Percentiles rank a stretch among this genome's conserved stretches.
These are phyloP conservation scores for Glebionis coronaria DNA, from an alignment of 129 eudicot species.

Conservation along the genomic window DNA sequence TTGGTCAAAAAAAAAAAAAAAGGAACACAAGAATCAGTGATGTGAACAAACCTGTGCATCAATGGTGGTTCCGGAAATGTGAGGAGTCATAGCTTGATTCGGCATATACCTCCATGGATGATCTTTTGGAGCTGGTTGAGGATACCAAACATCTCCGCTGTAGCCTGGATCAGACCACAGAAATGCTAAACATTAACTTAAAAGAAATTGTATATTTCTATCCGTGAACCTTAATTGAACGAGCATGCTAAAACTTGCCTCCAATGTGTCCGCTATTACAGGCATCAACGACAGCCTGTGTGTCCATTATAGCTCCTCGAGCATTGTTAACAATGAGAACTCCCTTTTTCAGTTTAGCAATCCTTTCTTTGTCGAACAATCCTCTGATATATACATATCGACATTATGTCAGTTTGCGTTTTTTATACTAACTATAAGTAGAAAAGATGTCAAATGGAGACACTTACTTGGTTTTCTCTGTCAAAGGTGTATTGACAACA, in stretches of 20 bases:
- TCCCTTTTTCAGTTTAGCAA: constrained; percentile 89
- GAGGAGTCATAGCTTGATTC: constrained; percentile 99
- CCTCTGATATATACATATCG: constrained; percentile 47
- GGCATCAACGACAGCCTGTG: constrained; percentile 98
- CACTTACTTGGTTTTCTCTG: constrained; percentile 91
- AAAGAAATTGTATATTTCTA: background rate
- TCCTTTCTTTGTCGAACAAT: constrained; percentile 82
- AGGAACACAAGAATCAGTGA: background rate
- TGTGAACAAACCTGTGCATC: constrained; percentile 69
- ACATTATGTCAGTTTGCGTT: background rate
- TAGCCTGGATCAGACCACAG: constrained; percentile 48
- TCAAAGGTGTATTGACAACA: constrained; percentile 85
- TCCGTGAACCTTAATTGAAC: background rate
- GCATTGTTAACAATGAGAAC: constrained; percentile 96
- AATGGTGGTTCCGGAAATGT: constrained; percentile 95
- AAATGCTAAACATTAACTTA: background rate
- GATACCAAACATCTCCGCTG: constrained; percentile 98
- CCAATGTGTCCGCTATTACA: constrained; percentile 89
- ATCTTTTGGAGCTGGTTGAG: constrained; percentile 99
- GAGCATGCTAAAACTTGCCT: constrained; percentile 41
- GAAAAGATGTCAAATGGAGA: background rate
- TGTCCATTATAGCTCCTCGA: constrained; percentile 98
- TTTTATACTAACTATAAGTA: background rate
- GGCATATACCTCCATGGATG: constrained; percentile 99
- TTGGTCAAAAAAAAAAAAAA: no score